Evolutionary conservation across 345 rosid species (phyloP).

Genomic region (Adansonia digitata): DNA sequence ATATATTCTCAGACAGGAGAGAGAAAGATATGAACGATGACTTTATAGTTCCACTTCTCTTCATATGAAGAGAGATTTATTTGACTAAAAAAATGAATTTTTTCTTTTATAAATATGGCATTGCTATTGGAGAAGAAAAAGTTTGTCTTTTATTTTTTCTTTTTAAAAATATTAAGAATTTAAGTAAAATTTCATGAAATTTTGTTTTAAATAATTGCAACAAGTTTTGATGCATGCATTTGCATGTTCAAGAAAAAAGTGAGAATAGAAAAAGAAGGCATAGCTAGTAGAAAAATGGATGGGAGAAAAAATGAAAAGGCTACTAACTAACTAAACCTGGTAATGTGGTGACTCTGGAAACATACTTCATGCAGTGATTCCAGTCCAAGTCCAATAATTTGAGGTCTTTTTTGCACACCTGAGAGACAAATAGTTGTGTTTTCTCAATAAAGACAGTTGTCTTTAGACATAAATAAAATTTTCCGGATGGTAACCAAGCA

Average conservation of each 20-base stretch:
- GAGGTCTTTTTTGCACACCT: slow-evolving; percentile 7
- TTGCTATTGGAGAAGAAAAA: no score
- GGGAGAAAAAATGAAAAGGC: no score
- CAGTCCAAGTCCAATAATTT: slow-evolving; percentile 11
- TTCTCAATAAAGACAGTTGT: slow-evolving; percentile 35
- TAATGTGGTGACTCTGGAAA: not conserved
- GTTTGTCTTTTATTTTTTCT: no score
- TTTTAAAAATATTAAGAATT: no score
- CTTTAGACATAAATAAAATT: slow-evolving; percentile 22
- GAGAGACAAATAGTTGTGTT: slow-evolving; percentile 21
- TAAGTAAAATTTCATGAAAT: not conserved
- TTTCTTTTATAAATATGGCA: no score
- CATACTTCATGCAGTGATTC: not conserved
- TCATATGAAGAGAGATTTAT: slow-evolving; percentile 29
- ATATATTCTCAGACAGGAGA: not conserved
- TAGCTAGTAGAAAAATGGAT: no score
- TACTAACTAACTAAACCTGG: slow-evolving; percentile 1
- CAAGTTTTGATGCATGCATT: no score
- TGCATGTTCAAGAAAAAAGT: not conserved
- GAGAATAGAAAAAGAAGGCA: not conserved
- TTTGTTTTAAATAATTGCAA: not conserved
- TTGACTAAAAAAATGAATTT: not conserved
- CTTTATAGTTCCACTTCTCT: slow-evolving; percentile 30
- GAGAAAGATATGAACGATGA: slow-evolving; percentile 20
- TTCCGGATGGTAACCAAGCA: no score